Base-by-base conservation (phyloP, 2,329 filamentous ascomycete genomes). In the Pseudocercospora fijiensis region DNA sequence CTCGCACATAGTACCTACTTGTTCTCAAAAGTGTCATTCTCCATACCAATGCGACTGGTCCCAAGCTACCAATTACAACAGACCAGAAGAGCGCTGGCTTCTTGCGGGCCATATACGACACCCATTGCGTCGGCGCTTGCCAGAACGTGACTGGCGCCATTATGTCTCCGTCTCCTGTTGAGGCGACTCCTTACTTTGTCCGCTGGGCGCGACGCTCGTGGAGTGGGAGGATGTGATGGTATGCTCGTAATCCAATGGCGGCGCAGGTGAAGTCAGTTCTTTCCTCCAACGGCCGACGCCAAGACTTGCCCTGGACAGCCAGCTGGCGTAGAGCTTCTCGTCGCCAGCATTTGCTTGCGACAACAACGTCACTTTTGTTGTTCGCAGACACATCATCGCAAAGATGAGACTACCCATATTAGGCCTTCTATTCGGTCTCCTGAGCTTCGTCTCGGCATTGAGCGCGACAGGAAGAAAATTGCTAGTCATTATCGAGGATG, bases 61-160 rank as follows among this genome's bases (percentile, higher is more conserved):
- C 92, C 61, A 86, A 73, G 68, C 79, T 81, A 71, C 91, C 94
- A 70, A 98, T 81, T 63, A 91, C 76, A 74, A 91, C 81, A 72
- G 91, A 92, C 85, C 88, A 98, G 84, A 97, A 96, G 81, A 92
- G 90, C 64, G 92, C 92, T 58, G 95, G 95, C 78, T 90, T 90
- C 79, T 95, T 89, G 80, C 92, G 89, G 57, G 90, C 85, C 59
- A 92, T 88, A 92, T 93, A 98, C 79, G 89, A 89, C 74, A 90
- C 80, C 87, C 96, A 98, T 73, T 88, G 88, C 77, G 96, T 75
- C 69, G 95, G 95, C 64, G 86, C 84, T 70, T 87, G 85, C 87
- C 90, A 97, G 89, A 99, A 97, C 74, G 84, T 83, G 72, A 92
- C 89, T 61, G 85, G 83, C 67, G 86, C 84, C 89, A 92, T 92